Percentiles rank a stretch among this genome's conserved stretches.
Evolutionary conservation across 192 early-diverging fungal species (phyloP).

Genomic region (Radiomyces spectabilis): DNA sequence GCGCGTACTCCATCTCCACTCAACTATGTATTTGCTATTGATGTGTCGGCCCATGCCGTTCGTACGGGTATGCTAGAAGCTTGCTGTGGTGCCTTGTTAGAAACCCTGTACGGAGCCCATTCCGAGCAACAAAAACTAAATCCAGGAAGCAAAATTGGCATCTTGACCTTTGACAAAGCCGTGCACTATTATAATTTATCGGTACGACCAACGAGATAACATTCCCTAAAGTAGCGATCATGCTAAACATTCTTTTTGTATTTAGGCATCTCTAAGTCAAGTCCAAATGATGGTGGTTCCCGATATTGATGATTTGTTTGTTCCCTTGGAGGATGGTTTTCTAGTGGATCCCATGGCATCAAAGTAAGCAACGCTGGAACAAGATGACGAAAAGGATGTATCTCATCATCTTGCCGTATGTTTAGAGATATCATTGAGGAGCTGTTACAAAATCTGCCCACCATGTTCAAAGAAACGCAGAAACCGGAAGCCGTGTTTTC

Average conservation of each 20-base stretch:
- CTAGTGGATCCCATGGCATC: constrained; percentile 84
- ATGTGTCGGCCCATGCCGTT: constrained; percentile 85
- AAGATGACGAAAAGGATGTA: neutral
- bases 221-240: too few species aligned
- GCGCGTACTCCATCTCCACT: constrained; percentile 61
- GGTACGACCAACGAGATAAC: too few species aligned
- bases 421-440: constrained; percentile 67
- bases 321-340: constrained; percentile 89
- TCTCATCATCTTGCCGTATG: neutral
- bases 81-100: constrained; percentile 60
- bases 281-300: constrained; percentile 94
- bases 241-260: neutral
- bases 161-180: constrained; percentile 86
- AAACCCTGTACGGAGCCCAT: constrained; percentile 54
- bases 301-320: constrained; percentile 91
- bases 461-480: constrained; percentile 79
- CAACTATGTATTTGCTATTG: constrained; percentile 90
- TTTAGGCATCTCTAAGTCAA: constrained; percentile 72
- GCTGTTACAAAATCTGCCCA: constrained; percentile 75
- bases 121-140: constrained; percentile 39
- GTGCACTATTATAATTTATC: constrained; percentile 95
- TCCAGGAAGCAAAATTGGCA: constrained; percentile 63
- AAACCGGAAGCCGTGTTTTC: constrained; percentile 76
- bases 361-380: constrained; percentile 29
- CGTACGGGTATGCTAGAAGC: constrained; percentile 77